Evolutionary conservation across 2,329 filamentous ascomycete genomes (phyloP), one percentile per base, ranked within the genome.

Genomic region (Xylaria sp.): DNA sequence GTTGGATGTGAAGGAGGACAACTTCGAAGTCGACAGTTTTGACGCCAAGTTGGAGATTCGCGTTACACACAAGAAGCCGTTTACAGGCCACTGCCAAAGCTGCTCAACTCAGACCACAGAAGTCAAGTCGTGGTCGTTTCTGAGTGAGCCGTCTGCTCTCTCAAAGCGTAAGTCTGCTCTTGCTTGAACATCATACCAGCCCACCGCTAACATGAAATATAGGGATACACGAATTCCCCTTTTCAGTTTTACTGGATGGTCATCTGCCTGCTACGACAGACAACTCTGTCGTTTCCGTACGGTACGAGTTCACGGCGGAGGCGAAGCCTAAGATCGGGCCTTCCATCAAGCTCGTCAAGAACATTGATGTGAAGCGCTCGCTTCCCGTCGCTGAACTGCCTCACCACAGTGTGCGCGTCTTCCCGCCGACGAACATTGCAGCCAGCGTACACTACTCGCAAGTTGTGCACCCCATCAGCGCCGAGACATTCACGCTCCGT

Each of bases 391-490:
- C 90, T 2, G 89, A 91, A 44, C 80, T 83, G 48, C 91, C 95
- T 57, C 93, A 95, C 74, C 88, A 92, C 74, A 95, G 90, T 16
- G 87, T 96, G 59, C 91, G 93, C 67, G 90, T 97, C 68, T 99
- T 99, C 75, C 94, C 93, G 44, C 93, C 94, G 0, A 99, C 94
- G 63, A 94, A 96, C 74, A 87, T 99, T 66, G 92, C 91, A 62
- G 90, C 91, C 54, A 88, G 87, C 67, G 89, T 94, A 59, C 87
- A 91, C 66, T 87, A 96, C 60, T 88, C 88, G 43, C 85, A 90
- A 37, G 85, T 96, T 60, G 87, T 97, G 59, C 88, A 96, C 74
- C 92, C 93, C 4, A 90, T 92, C 56, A 90, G 91, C 65, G 86
- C 84, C 65, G 93, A 95, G 75, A 88, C 81, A 9, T 82, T 97